Percentiles rank a stretch among this genome's conserved stretches.
Conservation (phyloP, 306 rosid species). For the Rosa chinensis region DNA sequence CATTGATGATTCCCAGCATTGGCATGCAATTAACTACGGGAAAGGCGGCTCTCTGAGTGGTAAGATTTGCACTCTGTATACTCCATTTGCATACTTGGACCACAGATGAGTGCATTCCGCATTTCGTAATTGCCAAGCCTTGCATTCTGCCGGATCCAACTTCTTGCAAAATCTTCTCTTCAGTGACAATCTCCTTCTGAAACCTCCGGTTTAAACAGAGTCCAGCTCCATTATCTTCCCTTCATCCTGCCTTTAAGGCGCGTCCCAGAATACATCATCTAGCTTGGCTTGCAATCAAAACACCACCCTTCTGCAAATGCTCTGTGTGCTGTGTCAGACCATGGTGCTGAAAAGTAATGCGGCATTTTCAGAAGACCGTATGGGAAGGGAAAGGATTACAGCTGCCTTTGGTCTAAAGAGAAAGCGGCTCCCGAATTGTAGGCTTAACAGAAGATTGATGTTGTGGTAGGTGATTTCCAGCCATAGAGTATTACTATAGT, state of each 20-base stretch:
- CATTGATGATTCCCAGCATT: slow-evolving; percentile 30
- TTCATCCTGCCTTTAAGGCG: slow-evolving; percentile 42
- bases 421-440: slow-evolving; percentile 11
- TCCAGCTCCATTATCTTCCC: slow-evolving; percentile 35
- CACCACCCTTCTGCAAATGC: slow-evolving; percentile 29
- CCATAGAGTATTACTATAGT: slow-evolving; percentile 20
- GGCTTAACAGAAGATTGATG: slow-evolving; percentile 6
- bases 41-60: slow-evolving; percentile 44
- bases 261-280: slow-evolving; percentile 31
- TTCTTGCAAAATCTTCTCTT: slow-evolving; percentile 39
- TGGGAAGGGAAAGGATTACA: slow-evolving; percentile 12
- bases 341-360: background rate
- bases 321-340: slow-evolving; percentile 26
- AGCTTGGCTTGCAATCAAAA: slow-evolving; percentile 22
- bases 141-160: slow-evolving; percentile 29
- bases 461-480: slow-evolving; percentile 34
- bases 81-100: slow-evolving; percentile 14
- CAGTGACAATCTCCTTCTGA: slow-evolving; percentile 30
- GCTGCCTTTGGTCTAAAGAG: slow-evolving; percentile 1
- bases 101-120: slow-evolving; percentile 17
- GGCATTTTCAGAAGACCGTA: slow-evolving; percentile 5
- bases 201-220: slow-evolving; percentile 38
- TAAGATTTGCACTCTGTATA: slow-evolving; percentile 26
- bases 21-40: slow-evolving; percentile 34
- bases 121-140: slow-evolving; percentile 17